Conservation (phyloP, 2,329 filamentous ascomycete genomes). For the Exophiala sp. region DNA sequence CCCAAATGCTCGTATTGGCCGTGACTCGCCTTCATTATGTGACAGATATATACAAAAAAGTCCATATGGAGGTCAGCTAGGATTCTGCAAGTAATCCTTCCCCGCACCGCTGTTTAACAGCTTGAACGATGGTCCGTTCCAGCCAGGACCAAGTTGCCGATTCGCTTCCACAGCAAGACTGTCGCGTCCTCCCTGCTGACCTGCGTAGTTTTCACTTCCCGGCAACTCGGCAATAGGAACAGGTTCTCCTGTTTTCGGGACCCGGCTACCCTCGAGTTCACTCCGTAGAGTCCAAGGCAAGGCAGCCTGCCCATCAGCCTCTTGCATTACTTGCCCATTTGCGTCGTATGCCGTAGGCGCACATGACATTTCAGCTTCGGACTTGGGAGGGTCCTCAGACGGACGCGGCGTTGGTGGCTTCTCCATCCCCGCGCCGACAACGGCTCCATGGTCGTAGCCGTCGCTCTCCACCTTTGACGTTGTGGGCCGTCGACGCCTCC, state of each 20-base stretch:
- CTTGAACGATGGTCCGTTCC: constrained; percentile 5
- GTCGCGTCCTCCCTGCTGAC: constrained; percentile 3
- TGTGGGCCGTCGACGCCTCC: constrained; percentile 10
- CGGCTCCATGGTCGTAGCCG: background rate
- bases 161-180: constrained; percentile 5
- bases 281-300: constrained; percentile 6
- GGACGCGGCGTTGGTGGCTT: background rate
- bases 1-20: background rate
- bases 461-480: constrained; percentile 2
- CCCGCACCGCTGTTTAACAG: constrained; percentile 1
- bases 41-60: background rate
- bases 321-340: background rate
- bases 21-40: background rate
- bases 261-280: constrained; percentile 8
- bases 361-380: background rate
- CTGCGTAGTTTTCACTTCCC: constrained; percentile 4
- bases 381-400: background rate
- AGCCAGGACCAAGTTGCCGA: constrained; percentile 7
- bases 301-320: constrained; percentile 6
- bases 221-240: constrained; percentile 5
- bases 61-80: background rate
- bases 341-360: background rate
- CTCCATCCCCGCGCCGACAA: background rate
- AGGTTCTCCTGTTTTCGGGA: constrained; percentile 1
- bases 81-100: constrained; percentile 5